Percentiles rank a stretch among this genome's conserved stretches.
phyloP scores from a whole-genome alignment of 2,329 filamentous ascomycete genomes.

The Aspergillus carbonarius region DNA sequence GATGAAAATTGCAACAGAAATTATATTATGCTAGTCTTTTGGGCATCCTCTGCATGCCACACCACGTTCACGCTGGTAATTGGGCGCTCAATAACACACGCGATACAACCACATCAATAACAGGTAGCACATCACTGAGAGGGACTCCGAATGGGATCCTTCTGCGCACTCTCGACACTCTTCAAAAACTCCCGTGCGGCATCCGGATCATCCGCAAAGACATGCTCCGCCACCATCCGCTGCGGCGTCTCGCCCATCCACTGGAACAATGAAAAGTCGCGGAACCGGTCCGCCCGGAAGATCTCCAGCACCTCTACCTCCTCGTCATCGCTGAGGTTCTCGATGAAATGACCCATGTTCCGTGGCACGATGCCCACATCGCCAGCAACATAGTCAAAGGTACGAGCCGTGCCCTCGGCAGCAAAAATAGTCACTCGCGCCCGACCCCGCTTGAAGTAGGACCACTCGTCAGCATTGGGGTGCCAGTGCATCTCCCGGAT shows the following conservation, averaged over 20 bases:
- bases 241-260: constrained; percentile 9
- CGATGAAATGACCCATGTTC: constrained; percentile 10
- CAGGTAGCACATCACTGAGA: neutral
- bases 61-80: too few relatives aligned
- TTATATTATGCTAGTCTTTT: too few relatives aligned
- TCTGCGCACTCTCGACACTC: constrained; percentile 1
- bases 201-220: constrained; percentile 4
- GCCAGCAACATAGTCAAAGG: constrained; percentile 6
- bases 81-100: too few relatives aligned
- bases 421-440: constrained; percentile 8
- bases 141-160: constrained; percentile 5
- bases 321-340: constrained; percentile 6
- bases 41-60: too few relatives aligned
- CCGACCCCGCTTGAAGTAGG: constrained; percentile 8
- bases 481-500: constrained; percentile 14
- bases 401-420: constrained; percentile 4
- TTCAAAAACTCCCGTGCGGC: constrained; percentile 3
- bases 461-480: constrained; percentile 11
- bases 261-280: constrained; percentile 6
- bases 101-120: neutral
- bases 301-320: constrained; percentile 9
- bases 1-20: too few relatives aligned
- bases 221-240: constrained; percentile 7
- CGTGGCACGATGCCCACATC: constrained; percentile 8
- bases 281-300: constrained; percentile 7